These are phyloP conservation scores for Sporothrix variecibatus DNA, from an alignment of 2,329 filamentous ascomycete genomes.

Conservation along the genomic window DNA sequence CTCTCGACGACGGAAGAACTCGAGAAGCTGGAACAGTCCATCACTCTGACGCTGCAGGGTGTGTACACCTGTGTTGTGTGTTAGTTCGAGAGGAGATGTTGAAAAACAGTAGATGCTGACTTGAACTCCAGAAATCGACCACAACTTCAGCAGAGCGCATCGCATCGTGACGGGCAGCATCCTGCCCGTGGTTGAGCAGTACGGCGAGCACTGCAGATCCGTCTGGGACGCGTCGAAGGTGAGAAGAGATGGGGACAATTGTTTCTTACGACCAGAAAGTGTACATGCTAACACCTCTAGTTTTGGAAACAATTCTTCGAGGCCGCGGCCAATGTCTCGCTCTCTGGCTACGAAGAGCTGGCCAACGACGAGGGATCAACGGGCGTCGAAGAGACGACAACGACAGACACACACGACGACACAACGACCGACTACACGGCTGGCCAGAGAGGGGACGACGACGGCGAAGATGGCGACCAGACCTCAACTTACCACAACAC, in stretches of 20 bases:
- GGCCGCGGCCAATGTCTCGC: conserved; percentile 92
- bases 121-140: conserved; percentile 77
- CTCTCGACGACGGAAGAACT: conserved; percentile 91
- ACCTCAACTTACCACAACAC: conserved; percentile 40
- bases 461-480: conserved; percentile 44
- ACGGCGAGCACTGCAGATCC: conserved; percentile 86
- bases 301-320: conserved; percentile 99
- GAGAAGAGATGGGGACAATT: background rate
- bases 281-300: no score
- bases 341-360: conserved; percentile 89
- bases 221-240: conserved; percentile 98
- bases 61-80: conserved; percentile 23
- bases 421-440: conserved; percentile 46
- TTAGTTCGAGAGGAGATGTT: background rate
- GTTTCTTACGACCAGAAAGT: no score
- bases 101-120: background rate
- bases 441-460: conserved; percentile 33
- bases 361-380: conserved; percentile 62
- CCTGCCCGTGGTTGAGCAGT: conserved; percentile 89
- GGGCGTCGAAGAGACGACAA: conserved; percentile 53
- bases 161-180: conserved; percentile 94
- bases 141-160: conserved; percentile 96
- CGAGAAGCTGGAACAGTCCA: conserved; percentile 93
- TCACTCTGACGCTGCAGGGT: conserved; percentile 94
- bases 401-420: conserved; percentile 56